phyloP scores from a whole-genome alignment of 352 stramenopile species.

The Phytophthora fragariaefolia region DNA sequence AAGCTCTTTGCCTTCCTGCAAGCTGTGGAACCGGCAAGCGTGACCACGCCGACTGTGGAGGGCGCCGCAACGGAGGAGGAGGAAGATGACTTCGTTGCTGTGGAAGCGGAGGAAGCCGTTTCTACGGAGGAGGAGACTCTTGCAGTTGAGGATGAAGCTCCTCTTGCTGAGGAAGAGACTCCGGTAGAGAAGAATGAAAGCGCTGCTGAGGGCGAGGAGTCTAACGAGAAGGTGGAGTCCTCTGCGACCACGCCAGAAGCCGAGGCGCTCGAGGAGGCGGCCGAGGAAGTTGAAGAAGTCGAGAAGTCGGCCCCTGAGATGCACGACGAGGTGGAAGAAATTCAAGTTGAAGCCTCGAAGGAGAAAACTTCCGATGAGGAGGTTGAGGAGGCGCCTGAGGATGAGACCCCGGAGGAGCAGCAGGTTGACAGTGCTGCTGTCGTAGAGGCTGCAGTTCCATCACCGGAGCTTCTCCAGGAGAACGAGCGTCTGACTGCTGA shows the following conservation, averaged over 20 bases:
- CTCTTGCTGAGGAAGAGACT: slow-evolving; percentile 14
- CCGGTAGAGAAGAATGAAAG: slow-evolving; percentile 24
- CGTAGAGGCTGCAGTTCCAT: slow-evolving; percentile 12
- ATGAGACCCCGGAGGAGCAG: slow-evolving; percentile 30
- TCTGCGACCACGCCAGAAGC: slow-evolving; percentile 27
- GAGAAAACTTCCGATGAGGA: slow-evolving; percentile 35
- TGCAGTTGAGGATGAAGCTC: slow-evolving; percentile 31
- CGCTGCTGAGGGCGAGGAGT: slow-evolving; percentile 22
- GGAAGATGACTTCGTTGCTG: slow-evolving; percentile 32
- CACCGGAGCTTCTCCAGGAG: slow-evolving; percentile 41
- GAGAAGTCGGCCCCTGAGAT: slow-evolving; percentile 29
- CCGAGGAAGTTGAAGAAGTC: slow-evolving; percentile 11
- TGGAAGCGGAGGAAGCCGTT: slow-evolving; percentile 35
- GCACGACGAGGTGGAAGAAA: slow-evolving; percentile 21
- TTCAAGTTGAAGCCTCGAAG: slow-evolving; percentile 21
- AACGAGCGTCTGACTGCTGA: slow-evolving; percentile 52
- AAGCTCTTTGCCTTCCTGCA: slow-evolving; percentile 68
- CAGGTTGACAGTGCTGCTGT: slow-evolving; percentile 10
- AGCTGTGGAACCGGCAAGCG: slow-evolving; percentile 42
- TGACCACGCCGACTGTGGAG: slow-evolving; percentile 5
- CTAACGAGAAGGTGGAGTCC: slow-evolving; percentile 34
- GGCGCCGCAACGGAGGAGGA: slow-evolving; percentile 19
- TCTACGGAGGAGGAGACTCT: slow-evolving; percentile 38
- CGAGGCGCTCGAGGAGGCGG: slow-evolving; percentile 26
- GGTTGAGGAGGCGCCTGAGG: slow-evolving; percentile 26